A percentile compares a stretch with the other conserved stretches of the same genome.
These are phyloP conservation scores for Fraxinus sp. DNA, from an alignment of 305 asterid genomes.

Conservation along the genomic window DNA sequence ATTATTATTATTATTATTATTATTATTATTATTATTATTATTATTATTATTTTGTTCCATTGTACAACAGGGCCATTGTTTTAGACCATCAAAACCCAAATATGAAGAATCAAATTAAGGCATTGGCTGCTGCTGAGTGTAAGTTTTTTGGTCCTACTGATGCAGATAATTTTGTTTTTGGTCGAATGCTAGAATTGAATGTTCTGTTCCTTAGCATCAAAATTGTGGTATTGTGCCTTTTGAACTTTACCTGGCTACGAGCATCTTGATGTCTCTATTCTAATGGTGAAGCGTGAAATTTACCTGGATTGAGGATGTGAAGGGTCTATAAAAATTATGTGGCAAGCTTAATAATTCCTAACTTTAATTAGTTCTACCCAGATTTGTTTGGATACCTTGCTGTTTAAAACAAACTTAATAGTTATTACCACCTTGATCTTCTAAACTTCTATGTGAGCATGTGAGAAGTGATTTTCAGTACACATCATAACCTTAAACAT, in stretches of 20 bases:
- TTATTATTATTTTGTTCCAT: constrained; percentile 24
- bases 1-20: too few species aligned
- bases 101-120: constrained; percentile 74
- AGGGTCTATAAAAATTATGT: neutral
- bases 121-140: constrained; percentile 25
- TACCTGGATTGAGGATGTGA: neutral
- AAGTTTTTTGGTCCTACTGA: neutral
- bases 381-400: neutral
- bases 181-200: neutral
- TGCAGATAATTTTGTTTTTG: neutral
- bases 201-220: neutral
- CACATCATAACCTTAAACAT: neutral
- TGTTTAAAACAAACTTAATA: neutral
- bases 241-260: neutral
- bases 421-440: neutral
- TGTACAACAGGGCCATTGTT: constrained; percentile 77
- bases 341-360: neutral
- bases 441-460: neutral
- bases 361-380: neutral
- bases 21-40: too few species aligned
- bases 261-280: neutral
- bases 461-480: neutral
- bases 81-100: constrained; percentile 79
- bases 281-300: neutral
- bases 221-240: neutral